Base-by-base conservation (phyloP, 345 rosid species). In the Cardamine chenopodiifolia region DNA sequence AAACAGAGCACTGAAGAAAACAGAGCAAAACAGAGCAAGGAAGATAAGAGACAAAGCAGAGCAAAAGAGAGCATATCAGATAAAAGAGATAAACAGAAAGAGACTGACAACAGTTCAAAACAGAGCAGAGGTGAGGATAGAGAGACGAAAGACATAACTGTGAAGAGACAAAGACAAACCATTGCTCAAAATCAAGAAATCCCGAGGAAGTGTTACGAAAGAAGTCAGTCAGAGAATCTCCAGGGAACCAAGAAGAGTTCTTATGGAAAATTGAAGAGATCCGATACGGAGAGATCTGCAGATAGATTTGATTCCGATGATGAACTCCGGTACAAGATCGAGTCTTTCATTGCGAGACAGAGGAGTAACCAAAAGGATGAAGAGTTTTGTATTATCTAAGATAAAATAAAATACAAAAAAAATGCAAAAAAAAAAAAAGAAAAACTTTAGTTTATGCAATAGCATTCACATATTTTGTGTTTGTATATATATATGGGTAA, bases 291-390 rank as follows among this genome's bases (percentile, higher is more conserved):
- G 19, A 56, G 45, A 39, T 58, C 73, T 22, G 34, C 14, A 7
- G 87, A 87, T 55, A 23, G 29, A 15, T 53, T 81, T 83, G 87
- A 82, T 82, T 70, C 80, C 0, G 87, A 76, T 25, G 93, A 91
- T 35, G 97, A 91, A 71, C 88, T 91, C 11, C 73, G 86, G 22
- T 53, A 81, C 77, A 83, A 76, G 42, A 68, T 89, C 3, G 97
- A 91, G 79, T 88, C 89, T 50, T 91, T 89, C 83, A 91, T 91
- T 73, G 97, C 88, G 11, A 85, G 93, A 74, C 97, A 86, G 61
- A 89, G 88, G 81, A 88, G 85, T 83, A 80, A 84, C 71, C 80
- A 85, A 23, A 86, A 69, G 75, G 88, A 86, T 59, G 97, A 91
- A 68, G 86, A 86, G 78, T 78, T 78, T 44, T 84, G 63, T 84